Evolutionary conservation across 225 moss, liverwort and hornwort genomes (phyloP), one percentile per base, ranked within the genome.

Genomic region (Takakia lepidozioides): DNA sequence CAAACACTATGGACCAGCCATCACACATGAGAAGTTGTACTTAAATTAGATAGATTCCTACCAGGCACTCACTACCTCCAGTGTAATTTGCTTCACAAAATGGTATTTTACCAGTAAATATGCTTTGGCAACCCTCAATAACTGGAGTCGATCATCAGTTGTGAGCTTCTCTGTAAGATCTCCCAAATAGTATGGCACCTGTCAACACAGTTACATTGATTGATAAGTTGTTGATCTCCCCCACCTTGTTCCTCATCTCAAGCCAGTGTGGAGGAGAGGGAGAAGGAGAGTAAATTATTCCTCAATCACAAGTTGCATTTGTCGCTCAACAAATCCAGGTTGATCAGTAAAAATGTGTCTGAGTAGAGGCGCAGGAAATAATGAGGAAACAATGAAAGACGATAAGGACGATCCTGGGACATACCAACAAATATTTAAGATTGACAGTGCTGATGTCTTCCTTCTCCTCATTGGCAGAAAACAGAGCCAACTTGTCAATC

Each of bases 101-200:
- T n/a, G n/a, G n/a, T n/a, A 62, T 48, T 40, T 32, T 68, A 98
- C 98, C 83, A 72, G 34, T 55, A 87, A 70, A 20, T 76, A 73
- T 20, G 13, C 66, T 51, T 74, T 74, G 2, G 83, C 71, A 56
- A 63, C 71, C 55, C 83, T 78, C 60, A 85, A 61, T 62, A 70
- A 57, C 19, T 66, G 68, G 24, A 76, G 46, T 64, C 98, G 77
- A 17, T 83, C 83, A 24, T 67, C 66, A 11, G 75, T 64, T 51
- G 85, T 66, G 66, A 83, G 54, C 51, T 79, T 85, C 64, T 83
- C 87, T 30, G 71, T 76, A 16, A 98, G 67, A 52, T 83, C 87
- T n/a, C 82, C 91, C 73, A 91, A 64, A 70, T 85, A 98, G 63
- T 83, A 91, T 13, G 91, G 79, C 54, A 91, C 72, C 98, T 98